Percentiles rank a stretch among this genome's conserved stretches.
phyloP scores from a whole-genome alignment of 139 green algal genomes.

The Volvox africanus region DNA sequence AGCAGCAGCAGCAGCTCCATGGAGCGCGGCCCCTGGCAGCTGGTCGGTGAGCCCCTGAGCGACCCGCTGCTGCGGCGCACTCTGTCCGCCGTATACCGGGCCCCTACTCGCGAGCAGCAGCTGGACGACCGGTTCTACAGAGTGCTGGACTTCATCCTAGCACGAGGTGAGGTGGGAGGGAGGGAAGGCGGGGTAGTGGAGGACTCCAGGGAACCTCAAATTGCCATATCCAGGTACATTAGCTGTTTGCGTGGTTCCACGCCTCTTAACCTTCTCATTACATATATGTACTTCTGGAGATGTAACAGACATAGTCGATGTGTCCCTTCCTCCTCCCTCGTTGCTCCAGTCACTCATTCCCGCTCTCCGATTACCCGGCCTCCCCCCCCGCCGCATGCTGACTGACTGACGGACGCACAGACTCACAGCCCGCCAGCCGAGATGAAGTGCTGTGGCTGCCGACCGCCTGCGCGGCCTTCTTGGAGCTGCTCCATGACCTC shows the following conservation, averaged over 20 bases:
- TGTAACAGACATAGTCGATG: too few species aligned
- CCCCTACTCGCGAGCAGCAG: conserved; percentile 45
- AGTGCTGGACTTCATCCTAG: conserved; percentile 63
- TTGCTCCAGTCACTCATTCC: background rate
- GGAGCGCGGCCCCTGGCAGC: conserved; percentile 53
- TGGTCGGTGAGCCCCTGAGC: conserved; percentile 66
- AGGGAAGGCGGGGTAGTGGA: too few species aligned
- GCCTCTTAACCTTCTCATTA: too few species aligned
- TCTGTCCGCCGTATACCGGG: conserved; percentile 35
- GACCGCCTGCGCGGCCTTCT: conserved; percentile 74
- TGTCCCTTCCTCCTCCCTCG: background rate
- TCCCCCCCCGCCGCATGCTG: background rate
- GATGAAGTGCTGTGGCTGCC: conserved; percentile 75
- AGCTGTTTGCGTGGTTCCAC: too few species aligned
- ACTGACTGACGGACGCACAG: conserved; percentile 16
- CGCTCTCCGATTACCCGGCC: background rate
- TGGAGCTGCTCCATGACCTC: conserved; percentile 77
- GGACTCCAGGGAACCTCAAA: too few species aligned
- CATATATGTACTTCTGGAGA: too few species aligned
- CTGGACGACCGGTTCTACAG: conserved; percentile 55
- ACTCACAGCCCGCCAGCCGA: conserved; percentile 14
- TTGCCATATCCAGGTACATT: too few species aligned
- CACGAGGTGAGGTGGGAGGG: conserved; percentile 38
- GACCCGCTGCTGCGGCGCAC: conserved; percentile 71
- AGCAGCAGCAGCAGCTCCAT: background rate